A percentile compares a stretch with the other conserved stretches of the same genome.
Evolutionary conservation across 768 basidiomycete genomes (phyloP).

Genomic region (Termitomyces sp.): DNA sequence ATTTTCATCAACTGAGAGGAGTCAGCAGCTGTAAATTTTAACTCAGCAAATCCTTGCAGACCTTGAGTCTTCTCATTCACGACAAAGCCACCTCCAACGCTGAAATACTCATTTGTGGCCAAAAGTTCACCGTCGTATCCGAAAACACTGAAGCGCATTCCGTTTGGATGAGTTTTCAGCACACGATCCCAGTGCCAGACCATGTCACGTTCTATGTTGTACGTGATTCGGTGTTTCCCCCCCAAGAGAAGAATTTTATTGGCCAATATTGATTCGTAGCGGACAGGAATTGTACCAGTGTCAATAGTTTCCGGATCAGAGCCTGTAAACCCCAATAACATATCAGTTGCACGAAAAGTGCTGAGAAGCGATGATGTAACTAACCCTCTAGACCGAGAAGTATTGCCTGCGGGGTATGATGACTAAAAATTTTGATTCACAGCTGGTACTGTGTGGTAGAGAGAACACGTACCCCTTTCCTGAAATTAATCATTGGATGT

Average conservation of each 20-base stretch:
- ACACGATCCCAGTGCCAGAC: conserved; percentile 88
- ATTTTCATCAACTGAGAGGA: conserved; percentile 76
- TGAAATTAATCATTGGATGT: conserved; percentile 21
- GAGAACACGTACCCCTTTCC: conserved; percentile 65
- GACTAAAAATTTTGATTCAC: conserved; percentile 37
- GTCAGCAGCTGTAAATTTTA: background rate
- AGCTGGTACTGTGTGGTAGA: background rate
- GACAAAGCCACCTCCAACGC: conserved; percentile 92
- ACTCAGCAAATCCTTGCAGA: conserved; percentile 17
- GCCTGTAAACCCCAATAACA: conserved; percentile 29
- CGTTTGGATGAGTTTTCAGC: conserved; percentile 87
- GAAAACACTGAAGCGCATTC: conserved; percentile 90
- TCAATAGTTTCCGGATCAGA: conserved; percentile 95
- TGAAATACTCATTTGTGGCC: conserved; percentile 94
- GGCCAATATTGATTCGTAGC: conserved; percentile 65
- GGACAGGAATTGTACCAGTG: conserved; percentile 74
- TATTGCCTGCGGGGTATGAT: conserved; percentile 86
- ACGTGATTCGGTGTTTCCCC: conserved; percentile 73
- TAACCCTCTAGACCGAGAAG: conserved; percentile 75
- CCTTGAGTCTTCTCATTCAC: conserved; percentile 94
- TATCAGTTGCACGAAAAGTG: background rate
- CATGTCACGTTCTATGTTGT: conserved; percentile 91
- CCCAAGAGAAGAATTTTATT: conserved; percentile 67
- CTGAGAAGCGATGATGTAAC: background rate
- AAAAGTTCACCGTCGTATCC: conserved; percentile 77